Conservation (phyloP, 2,329 filamentous ascomycete genomes). For the Coleophoma eucalyptorum region DNA sequence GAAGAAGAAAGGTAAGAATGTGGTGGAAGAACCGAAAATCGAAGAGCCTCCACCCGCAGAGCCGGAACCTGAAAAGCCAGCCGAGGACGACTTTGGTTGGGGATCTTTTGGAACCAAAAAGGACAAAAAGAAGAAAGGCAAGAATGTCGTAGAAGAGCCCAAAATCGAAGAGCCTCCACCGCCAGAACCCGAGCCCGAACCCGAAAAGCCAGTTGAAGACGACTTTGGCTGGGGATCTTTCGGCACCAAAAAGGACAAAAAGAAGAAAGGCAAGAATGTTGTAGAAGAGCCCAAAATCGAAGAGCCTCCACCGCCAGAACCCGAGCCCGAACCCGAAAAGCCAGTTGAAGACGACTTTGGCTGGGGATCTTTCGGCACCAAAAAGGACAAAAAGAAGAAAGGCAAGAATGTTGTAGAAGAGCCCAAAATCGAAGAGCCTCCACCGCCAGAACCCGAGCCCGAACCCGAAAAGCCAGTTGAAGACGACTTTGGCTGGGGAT, state of each 20-base stretch:
- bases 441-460: slow-evolving; percentile 29
- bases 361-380: slow-evolving; percentile 15
- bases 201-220: slow-evolving; percentile 25
- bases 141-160: slow-evolving; percentile 20
- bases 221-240: slow-evolving; percentile 42
- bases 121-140: slow-evolving; percentile 37
- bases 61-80: slow-evolving; percentile 15
- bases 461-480: slow-evolving; percentile 24
- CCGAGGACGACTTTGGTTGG: slow-evolving; percentile 40
- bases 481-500: slow-evolving; percentile 12
- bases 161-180: slow-evolving; percentile 25
- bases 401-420: slow-evolving; percentile 17
- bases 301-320: slow-evolving; percentile 32
- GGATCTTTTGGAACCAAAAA: slow-evolving; percentile 46
- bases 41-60: slow-evolving; percentile 29
- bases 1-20: slow-evolving; percentile 37
- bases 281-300: slow-evolving; percentile 23
- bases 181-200: slow-evolving; percentile 26
- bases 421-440: slow-evolving; percentile 24
- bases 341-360: slow-evolving; percentile 26
- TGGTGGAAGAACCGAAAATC: slow-evolving; percentile 12
- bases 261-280: slow-evolving; percentile 34
- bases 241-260: slow-evolving; percentile 44
- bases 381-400: slow-evolving; percentile 41
- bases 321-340: slow-evolving; percentile 26